Base-by-base conservation (phyloP, 2,329 filamentous ascomycete species). In the Magnaporthales sp. region DNA sequence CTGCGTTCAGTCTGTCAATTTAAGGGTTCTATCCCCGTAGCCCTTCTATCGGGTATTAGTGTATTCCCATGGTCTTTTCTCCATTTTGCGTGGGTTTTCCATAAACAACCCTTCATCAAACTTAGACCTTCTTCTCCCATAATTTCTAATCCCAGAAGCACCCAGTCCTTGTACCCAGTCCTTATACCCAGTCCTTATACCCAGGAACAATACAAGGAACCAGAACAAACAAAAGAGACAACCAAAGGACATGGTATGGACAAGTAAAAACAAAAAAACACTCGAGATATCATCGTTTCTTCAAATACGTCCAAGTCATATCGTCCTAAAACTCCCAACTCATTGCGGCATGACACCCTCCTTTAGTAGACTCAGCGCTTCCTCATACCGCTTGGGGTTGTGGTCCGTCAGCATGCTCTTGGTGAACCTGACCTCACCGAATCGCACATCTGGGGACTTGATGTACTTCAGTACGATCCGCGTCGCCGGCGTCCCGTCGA, bases 321-420 rank as follows among this genome's bases (percentile, higher is more conserved):
- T 27, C 24, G 4, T 19, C 19, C 24, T 26, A 27, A 11, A 60
- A 5, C 24, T 60, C 11, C 24, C 56, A 65, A 19, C 10, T 64
- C 62, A 67, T 19, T 54, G 31, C 38, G 54, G 46, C 24, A 64
- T 58, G 24, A 86, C 80, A 0, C 84, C 84, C 10, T 80, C 70
- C 22, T 78, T 76, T 74, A 93, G 78, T 68, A 86, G 85, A 67
- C 86, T 84, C 71, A 93, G 76, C 67, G 86, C 87, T 68, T 86
- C 84, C 75, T 93, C 91, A 73, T 93, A 93, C 70, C 87, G 82
- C 29, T 86, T 89, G 3, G 91, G 91, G 70, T 86, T 91, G 74
- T 93, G 91, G 74, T 93, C 91, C 68, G 86, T 82, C 76, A 93
- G 79, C 89, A 92, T 91, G 62, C 88, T 87, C 27, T 87, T 85